These are phyloP conservation scores for Boechera stricta DNA, from an alignment of 345 rosid genomes.

Conservation along the genomic window DNA sequence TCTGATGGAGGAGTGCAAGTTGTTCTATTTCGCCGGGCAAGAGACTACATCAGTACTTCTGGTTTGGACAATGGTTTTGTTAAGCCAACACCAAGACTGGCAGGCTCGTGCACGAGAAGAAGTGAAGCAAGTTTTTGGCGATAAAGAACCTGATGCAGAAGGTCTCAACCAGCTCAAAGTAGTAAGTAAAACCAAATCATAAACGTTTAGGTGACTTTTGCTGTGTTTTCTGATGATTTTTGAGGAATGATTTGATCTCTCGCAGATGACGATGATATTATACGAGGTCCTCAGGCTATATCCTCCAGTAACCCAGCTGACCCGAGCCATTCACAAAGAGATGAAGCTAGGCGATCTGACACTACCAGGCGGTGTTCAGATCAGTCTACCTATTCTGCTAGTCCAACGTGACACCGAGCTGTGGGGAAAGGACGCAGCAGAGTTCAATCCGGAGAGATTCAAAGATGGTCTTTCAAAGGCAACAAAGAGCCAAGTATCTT, in stretches of 20 bases:
- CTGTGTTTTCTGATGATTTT: not conserved
- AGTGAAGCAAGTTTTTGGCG: constrained; percentile 54
- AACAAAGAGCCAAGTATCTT: constrained; percentile 51
- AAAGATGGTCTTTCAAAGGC: constrained; percentile 56
- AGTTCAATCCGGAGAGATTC: constrained; percentile 65
- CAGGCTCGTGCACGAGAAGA: constrained; percentile 67
- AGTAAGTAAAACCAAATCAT: constrained; percentile 41
- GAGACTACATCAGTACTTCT: constrained; percentile 61
- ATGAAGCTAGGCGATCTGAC: constrained; percentile 49
- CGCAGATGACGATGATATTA: constrained; percentile 39
- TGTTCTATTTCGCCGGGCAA: constrained; percentile 66
- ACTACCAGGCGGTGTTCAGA: constrained; percentile 43
- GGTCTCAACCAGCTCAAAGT: constrained; percentile 51
- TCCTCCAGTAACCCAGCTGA: constrained; percentile 20
- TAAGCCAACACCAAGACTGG: constrained; percentile 59
- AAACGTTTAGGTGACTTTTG: not conserved
- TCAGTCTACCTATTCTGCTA: constrained; percentile 38
- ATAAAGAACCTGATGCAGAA: constrained; percentile 38
- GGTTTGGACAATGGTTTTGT: constrained; percentile 60
- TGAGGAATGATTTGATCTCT: not conserved
- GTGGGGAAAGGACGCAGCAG: constrained; percentile 60
- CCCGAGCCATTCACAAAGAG: constrained; percentile 37
- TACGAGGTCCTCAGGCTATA: constrained; percentile 51
- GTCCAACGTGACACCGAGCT: constrained; percentile 51
- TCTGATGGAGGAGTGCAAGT: constrained; percentile 63